phyloP scores from a whole-genome alignment of 2,329 filamentous ascomycete species.

The Neofusicoccum parvum region DNA sequence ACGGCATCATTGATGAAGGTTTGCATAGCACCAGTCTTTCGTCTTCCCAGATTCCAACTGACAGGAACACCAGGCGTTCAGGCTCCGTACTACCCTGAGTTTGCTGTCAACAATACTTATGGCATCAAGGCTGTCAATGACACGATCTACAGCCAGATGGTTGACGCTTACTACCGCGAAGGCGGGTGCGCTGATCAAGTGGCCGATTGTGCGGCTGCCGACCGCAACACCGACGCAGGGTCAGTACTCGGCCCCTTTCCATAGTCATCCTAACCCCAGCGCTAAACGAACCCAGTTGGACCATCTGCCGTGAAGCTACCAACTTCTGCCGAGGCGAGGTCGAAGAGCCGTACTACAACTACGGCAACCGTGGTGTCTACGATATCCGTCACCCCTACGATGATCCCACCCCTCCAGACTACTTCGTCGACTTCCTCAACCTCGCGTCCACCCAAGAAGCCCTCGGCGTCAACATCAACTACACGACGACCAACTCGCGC shows the following conservation, averaged over 20 bases:
- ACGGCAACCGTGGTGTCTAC: constrained; percentile 53
- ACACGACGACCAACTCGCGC: constrained; percentile 51
- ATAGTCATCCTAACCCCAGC: constrained; percentile 33
- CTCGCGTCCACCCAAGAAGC: constrained; percentile 58
- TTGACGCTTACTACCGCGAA: constrained; percentile 48
- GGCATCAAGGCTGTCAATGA: constrained; percentile 52
- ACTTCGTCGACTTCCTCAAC: constrained; percentile 63
- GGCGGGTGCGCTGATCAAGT: constrained; percentile 58
- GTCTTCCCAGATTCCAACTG: background rate
- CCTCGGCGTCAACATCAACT: constrained; percentile 66
- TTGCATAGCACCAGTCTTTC: background rate
- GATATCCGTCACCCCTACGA: constrained; percentile 53
- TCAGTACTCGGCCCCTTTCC: background rate
- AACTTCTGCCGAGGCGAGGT: constrained; percentile 44
- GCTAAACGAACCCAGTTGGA: constrained; percentile 45
- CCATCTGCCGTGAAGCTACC: constrained; percentile 39
- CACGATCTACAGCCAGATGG: constrained; percentile 47
- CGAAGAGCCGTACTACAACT: constrained; percentile 26
- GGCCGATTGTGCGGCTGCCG: constrained; percentile 31
- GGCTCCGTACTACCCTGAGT: constrained; percentile 48
- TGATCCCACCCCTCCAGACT: constrained; percentile 64
- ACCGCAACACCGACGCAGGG: constrained; percentile 3
- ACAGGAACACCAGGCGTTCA: constrained; percentile 30
- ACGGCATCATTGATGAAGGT: constrained; percentile 34
- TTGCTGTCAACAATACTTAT: constrained; percentile 60